Evolutionary conservation across 2,329 filamentous ascomycete genomes (phyloP), one percentile per base, ranked within the genome.

Genomic region (Venturia pyrina): DNA sequence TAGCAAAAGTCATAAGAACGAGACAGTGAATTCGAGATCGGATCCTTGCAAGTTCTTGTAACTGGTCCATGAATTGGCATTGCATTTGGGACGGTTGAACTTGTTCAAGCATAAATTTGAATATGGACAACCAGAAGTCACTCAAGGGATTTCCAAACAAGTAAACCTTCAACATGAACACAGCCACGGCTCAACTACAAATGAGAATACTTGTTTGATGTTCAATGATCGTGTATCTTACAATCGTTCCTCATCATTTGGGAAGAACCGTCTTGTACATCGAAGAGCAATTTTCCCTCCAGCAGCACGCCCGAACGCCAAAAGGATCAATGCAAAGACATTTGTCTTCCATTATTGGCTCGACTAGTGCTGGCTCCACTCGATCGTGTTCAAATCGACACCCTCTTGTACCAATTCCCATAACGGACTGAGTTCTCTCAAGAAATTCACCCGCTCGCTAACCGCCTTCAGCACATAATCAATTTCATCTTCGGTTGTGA

Each of bases 391-490:
- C 70, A 99, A 80, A 74, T 96, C 95, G 69, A 99, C 86, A 19
- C 95, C 95, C 77, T 99, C 95, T 79, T 99, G 95, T 15, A 99
- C 95, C 69, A 99, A 80, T 79, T 99, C 95, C 95, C 95, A 99
- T 66, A 99, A 80, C 48, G 95, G 95, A 75, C 93, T 97, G 70
- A 99, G 82, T 80, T 99, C 95, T 72, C 95, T 87, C 72, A 99
- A 81, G 82, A 98, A 98, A 19, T 87, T 89, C 56, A 99, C 95
- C 64, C 95, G 86, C 75, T 96, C 91, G 76, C 85, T 85, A 0
- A 99, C 95, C 0, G 95, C 93, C 80, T 96, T 95, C 66, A 99
- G 82, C 13, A 99, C 95, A 73, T 99, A 99, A 76, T 99, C 93
- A 68, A 99, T 96, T 81, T 99, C 95, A 37, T 82, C 84, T 73